Conservation (phyloP, 768 basidiomycete species). For the Boletus vermiculosoides region DNA sequence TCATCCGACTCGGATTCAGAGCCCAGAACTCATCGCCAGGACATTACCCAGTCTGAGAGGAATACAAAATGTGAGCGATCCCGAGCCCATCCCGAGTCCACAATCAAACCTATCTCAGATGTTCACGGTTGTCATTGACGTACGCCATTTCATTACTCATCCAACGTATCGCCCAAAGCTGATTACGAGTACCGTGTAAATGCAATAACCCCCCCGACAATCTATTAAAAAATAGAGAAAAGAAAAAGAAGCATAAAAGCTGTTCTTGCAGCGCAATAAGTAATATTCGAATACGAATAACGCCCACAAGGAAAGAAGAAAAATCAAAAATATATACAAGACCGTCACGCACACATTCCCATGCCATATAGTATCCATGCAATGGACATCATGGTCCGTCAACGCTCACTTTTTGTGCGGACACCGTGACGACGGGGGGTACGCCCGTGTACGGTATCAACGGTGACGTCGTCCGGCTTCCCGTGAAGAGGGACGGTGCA, state of each 20-base stretch:
- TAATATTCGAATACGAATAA: background rate
- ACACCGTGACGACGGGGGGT: slow-evolving; percentile 2
- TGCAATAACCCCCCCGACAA: background rate
- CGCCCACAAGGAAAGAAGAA: background rate
- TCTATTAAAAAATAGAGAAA: slow-evolving; percentile 1
- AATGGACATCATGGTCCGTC: slow-evolving; percentile 17
- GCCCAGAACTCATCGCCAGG: no score
- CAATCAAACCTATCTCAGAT: background rate
- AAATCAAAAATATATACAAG: background rate
- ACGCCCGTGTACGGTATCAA: slow-evolving; percentile 20
- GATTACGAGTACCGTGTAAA: slow-evolving; percentile 4
- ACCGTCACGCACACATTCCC: background rate
- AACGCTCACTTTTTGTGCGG: slow-evolving; percentile 20
- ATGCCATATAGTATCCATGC: no score
- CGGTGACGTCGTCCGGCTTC: slow-evolving; percentile 23
- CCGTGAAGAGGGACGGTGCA: slow-evolving; percentile 10
- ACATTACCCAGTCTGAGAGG: no score
- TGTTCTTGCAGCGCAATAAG: background rate
- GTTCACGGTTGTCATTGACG: background rate
- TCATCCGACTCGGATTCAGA: no score
- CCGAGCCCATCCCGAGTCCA: background rate
- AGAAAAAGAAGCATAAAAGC: slow-evolving; percentile 2
- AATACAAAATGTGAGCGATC: background rate
- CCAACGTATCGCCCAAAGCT: background rate
- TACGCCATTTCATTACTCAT: slow-evolving; percentile 6